Conservation (phyloP, 2,329 filamentous ascomycete species). For the Xylariaceae sp. region DNA sequence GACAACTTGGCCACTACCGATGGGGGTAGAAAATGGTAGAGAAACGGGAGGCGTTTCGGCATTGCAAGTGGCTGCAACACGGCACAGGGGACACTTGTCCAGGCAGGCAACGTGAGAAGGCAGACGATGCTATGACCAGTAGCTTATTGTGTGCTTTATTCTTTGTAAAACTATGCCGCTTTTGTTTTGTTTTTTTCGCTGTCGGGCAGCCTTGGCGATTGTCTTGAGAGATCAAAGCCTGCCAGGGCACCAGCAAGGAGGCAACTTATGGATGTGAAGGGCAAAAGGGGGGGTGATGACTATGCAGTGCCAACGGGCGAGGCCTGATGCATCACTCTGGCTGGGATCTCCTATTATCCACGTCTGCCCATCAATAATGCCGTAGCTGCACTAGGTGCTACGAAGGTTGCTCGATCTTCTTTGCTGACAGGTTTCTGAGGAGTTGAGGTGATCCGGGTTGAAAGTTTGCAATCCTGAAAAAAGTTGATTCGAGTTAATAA, state of each 20-base stretch:
- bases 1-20: not conserved
- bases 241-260: constrained; percentile 3
- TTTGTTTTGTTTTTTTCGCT: constrained; percentile 3
- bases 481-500: constrained; percentile 22
- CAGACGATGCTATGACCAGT: constrained; percentile 13
- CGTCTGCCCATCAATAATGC: constrained; percentile 10
- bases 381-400: not conserved
- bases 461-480: constrained; percentile 26
- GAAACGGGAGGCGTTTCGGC: constrained; percentile 19
- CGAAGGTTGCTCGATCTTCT: constrained; percentile 11
- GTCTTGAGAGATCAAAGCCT: constrained; percentile 4
- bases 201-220: constrained; percentile 13
- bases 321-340: not conserved
- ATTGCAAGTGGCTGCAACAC: constrained; percentile 15
- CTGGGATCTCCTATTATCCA: constrained; percentile 5
- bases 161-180: constrained; percentile 28
- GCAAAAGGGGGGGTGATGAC: not conserved
- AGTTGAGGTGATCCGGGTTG: constrained; percentile 20
- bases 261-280: constrained; percentile 1
- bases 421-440: constrained; percentile 12
- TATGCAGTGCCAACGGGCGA: constrained; percentile 1
- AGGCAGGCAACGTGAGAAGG: constrained; percentile 6
- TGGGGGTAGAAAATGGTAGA: constrained; percentile 11
- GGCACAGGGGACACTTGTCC: constrained; percentile 9
- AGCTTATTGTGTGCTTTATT: constrained; percentile 22